Conservation (phyloP, 163 green algal species). For the Chlamydomonas reinhardtii region DNA sequence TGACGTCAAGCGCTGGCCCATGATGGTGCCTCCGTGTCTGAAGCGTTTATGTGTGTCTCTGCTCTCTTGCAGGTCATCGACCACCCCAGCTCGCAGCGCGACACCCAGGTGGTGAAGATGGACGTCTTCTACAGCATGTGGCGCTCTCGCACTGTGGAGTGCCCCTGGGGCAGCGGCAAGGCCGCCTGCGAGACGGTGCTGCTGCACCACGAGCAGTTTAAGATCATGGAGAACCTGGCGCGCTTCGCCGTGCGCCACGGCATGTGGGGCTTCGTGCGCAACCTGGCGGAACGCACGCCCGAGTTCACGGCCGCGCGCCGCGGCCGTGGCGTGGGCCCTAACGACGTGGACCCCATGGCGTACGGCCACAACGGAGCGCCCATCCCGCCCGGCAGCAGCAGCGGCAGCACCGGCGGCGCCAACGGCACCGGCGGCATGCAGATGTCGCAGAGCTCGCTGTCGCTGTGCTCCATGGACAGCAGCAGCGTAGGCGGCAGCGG, state of each 20-base stretch:
- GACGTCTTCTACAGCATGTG: conserved; percentile 86
- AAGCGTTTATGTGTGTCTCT: no score
- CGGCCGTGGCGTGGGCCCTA: conserved; percentile 38
- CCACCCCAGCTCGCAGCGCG: conserved; percentile 63
- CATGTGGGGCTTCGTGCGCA: conserved; percentile 92
- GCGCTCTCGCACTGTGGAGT: conserved; percentile 67
- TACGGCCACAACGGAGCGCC: conserved; percentile 36
- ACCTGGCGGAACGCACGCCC: conserved; percentile 74
- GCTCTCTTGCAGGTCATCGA: conserved; percentile 37
- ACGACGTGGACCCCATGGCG: conserved; percentile 32
- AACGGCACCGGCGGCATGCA: neutral
- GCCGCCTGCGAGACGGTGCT: conserved; percentile 88
- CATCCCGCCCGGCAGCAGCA: neutral
- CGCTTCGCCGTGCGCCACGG: conserved; percentile 80
- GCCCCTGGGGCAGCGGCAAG: conserved; percentile 69
- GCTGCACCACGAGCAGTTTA: conserved; percentile 94
- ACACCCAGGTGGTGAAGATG: conserved; percentile 73
- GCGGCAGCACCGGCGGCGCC: neutral
- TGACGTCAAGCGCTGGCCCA: no score
- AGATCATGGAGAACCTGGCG: conserved; percentile 87
- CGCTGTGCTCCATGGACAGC: conserved; percentile 47
- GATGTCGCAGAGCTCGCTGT: conserved; percentile 18
- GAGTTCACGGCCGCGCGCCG: conserved; percentile 79
- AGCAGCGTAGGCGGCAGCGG: neutral
- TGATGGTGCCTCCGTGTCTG: no score